Base-by-base conservation (phyloP, 345 rosid species). In the Excoecaria cochinchinensis region DNA sequence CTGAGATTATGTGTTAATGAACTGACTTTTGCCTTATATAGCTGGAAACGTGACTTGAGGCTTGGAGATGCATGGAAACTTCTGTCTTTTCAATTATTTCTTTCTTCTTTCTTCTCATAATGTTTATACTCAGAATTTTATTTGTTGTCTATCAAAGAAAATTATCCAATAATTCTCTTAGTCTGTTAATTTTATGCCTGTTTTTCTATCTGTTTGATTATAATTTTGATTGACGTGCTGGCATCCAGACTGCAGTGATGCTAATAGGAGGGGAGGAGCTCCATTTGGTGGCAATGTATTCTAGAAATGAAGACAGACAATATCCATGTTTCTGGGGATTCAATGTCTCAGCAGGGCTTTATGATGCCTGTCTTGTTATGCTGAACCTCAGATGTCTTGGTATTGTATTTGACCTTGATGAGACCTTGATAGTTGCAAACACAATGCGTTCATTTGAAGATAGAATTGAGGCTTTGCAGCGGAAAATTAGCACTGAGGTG, bases 401-500 rank as follows among this genome's bases (percentile, higher is more conserved):
- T 74, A 96, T 96, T 75, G 99, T 96, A 64, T 96, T 96, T 89
- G 98, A 96, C 85, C 91, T 96, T 12, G 99, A 93, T 82, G 99
- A 96, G 82, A 96, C 99, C 47, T 92, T 96, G 16, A 82, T 96
- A 52, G 99, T 95, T 78, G 99, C 99, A 15, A 93, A 90, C 86
- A 93, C 99, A 53, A 90, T 90, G 97, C 92, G 95, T 4, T 90
- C 99, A 3, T 96, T 96, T 65, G 98, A 96, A 81, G 97, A 92
- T 82, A 89, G 87, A 84, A 96, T 93, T 64, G 97, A 93, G 39
- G 90, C 85, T 44, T 83, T 96, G 79, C 90, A 82, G 79, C 87
- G 92, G 78, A 95, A 91, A 81, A 85, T 92, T 47, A 92, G 72
- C 79, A 74, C 82, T 8, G 99, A 95, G 87, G 61, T 78, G 71